Conservation (phyloP, 805 yeast genomes). For the Yamadazyma sp. region DNA sequence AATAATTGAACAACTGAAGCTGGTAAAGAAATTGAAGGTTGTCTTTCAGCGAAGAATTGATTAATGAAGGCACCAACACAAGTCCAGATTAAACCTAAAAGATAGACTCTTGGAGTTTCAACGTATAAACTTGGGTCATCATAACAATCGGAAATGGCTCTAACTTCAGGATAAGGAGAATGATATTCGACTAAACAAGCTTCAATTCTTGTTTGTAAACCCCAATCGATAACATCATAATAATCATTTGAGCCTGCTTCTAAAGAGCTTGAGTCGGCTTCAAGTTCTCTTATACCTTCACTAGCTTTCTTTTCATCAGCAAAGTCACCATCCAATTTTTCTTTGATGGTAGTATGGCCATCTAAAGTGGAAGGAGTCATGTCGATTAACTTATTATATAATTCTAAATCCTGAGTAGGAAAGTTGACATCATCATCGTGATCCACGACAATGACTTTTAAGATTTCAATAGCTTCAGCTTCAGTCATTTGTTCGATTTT, state of each 20-base stretch:
- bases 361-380: slow-evolving; percentile 1
- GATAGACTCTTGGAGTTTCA: slow-evolving; percentile 55
- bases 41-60: slow-evolving; percentile 53
- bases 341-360: neutral
- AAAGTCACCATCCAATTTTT: neutral
- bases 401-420: slow-evolving; percentile 27
- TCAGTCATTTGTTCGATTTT: slow-evolving; percentile 32
- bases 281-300: slow-evolving; percentile 1
- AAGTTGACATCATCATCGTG: slow-evolving; percentile 33
- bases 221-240: slow-evolving; percentile 22
- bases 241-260: slow-evolving; percentile 1
- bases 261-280: slow-evolving; percentile 1
- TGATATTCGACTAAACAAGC: slow-evolving; percentile 40
- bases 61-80: slow-evolving; percentile 52
- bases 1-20: slow-evolving; percentile 45
- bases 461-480: slow-evolving; percentile 38
- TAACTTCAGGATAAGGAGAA: slow-evolving; percentile 66
- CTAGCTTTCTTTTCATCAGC: neutral
- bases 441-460: slow-evolving; percentile 21
- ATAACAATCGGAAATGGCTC: slow-evolving; percentile 58
- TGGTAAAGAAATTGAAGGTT: slow-evolving; percentile 44
- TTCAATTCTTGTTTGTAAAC: slow-evolving; percentile 33
- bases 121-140: slow-evolving; percentile 50
- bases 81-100: slow-evolving; percentile 49
- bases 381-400: slow-evolving; percentile 18